Evolutionary conservation across 768 basidiomycete genomes (phyloP).

Genomic region (Gloeostereum incarnatum): DNA sequence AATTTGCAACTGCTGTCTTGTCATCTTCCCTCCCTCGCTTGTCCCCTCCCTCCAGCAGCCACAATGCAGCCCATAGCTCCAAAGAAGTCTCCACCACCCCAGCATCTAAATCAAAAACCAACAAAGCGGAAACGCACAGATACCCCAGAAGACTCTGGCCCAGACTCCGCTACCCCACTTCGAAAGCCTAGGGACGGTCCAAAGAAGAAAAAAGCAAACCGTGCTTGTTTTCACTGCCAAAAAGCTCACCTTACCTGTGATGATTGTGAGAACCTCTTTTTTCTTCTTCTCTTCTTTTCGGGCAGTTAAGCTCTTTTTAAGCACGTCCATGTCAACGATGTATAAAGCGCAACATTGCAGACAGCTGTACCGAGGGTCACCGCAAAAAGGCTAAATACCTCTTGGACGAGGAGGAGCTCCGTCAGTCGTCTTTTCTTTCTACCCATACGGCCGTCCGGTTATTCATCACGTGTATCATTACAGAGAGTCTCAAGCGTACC

Average conservation of each 20-base stretch:
- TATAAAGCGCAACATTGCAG: slow-evolving; percentile 85
- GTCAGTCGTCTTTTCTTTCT: slow-evolving; percentile 30
- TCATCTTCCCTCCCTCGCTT: too few species aligned
- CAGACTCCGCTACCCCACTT: slow-evolving; percentile 31
- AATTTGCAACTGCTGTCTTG: too few species aligned
- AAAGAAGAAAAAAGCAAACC: slow-evolving; percentile 92
- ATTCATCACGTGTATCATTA: slow-evolving; percentile 24
- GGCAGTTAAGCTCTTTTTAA: slow-evolving; percentile 22
- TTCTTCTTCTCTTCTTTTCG: slow-evolving; percentile 12
- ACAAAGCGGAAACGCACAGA: slow-evolving; percentile 56
- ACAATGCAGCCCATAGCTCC: neutral
- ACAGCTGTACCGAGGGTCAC: slow-evolving; percentile 86
- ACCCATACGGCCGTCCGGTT: too few species aligned
- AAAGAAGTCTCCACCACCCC: slow-evolving; percentile 10
- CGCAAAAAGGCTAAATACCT: slow-evolving; percentile 99
- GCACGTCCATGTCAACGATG: slow-evolving; percentile 96
- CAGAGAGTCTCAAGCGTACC: slow-evolving; percentile 41
- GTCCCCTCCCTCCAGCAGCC: slow-evolving; percentile 5
- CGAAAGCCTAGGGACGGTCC: slow-evolving; percentile 64
- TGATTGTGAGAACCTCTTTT: slow-evolving; percentile 72
- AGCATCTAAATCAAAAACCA: slow-evolving; percentile 28
- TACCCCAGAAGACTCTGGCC: slow-evolving; percentile 46
- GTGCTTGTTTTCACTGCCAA: slow-evolving; percentile 94
- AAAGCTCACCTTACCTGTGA: slow-evolving; percentile 99
- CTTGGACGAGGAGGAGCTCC: slow-evolving; percentile 87